Conservation (phyloP, 1,139 yeast species). For the Candida frijolesensis region DNA sequence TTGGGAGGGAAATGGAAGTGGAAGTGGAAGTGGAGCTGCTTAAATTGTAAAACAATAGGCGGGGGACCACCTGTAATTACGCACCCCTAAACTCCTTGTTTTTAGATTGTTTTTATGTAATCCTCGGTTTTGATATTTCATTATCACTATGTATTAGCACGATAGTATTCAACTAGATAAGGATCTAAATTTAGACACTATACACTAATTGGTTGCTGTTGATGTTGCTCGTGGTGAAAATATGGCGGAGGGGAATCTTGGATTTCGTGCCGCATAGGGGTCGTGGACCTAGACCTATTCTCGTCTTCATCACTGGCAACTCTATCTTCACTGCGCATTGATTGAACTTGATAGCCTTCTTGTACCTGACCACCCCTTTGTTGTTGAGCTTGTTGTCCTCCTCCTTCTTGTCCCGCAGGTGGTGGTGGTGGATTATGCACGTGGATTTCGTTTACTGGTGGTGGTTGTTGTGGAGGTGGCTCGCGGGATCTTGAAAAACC, state of each 20-base stretch:
- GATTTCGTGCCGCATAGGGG: background rate
- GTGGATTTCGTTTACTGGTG: slow-evolving; percentile 9
- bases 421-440: slow-evolving; percentile 10
- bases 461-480: slow-evolving; percentile 7
- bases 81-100: no score
- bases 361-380: background rate
- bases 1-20: no score
- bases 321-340: background rate
- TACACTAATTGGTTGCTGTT: background rate
- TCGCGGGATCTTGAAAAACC: slow-evolving; percentile 11
- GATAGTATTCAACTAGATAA: no score
- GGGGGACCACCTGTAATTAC: no score
- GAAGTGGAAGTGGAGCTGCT: no score
- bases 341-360: no score
- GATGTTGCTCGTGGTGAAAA: background rate
- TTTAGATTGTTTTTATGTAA: no score
- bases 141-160: no score
- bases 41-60: no score
- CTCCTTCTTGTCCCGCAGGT: background rate
- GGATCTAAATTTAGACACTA: no score
- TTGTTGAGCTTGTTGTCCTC: background rate
- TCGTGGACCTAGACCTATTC: background rate
- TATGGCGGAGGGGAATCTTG: background rate
- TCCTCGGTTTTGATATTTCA: no score
- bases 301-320: background rate